Evolutionary conservation across 805 yeast genomes (phyloP).

Genomic region (Saccharomycopsis sp.): DNA sequence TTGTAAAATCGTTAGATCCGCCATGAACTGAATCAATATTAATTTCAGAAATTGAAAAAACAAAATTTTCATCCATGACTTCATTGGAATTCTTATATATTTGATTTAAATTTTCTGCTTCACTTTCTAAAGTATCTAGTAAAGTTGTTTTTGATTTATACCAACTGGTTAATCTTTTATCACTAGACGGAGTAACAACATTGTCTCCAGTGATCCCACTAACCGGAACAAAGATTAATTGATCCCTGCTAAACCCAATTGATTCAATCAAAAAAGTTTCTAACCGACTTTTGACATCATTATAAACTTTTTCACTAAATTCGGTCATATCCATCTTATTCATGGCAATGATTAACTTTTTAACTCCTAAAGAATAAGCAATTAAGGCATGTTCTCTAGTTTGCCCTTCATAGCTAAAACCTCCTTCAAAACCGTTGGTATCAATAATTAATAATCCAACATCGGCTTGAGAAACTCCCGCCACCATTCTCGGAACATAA

Average conservation of each 20-base stretch:
- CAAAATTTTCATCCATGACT: slow-evolving; percentile 34
- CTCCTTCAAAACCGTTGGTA: slow-evolving; percentile 59
- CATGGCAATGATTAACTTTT: slow-evolving; percentile 46
- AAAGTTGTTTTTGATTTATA: slow-evolving; percentile 87
- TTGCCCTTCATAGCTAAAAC: slow-evolving; percentile 59
- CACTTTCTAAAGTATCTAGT: slow-evolving; percentile 73
- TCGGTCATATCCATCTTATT: slow-evolving; percentile 60
- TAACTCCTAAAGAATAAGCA: slow-evolving; percentile 59
- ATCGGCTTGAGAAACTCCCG: slow-evolving; percentile 75
- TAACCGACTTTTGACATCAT: slow-evolving; percentile 39
- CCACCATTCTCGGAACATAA: slow-evolving; percentile 78
- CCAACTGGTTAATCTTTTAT: slow-evolving; percentile 33
- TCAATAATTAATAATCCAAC: slow-evolving; percentile 66
- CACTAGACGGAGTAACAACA: slow-evolving; percentile 36
- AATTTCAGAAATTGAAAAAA: slow-evolving; percentile 56
- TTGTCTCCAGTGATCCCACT: slow-evolving; percentile 63
- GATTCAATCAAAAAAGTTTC: slow-evolving; percentile 38
- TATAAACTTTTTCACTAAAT: slow-evolving; percentile 46
- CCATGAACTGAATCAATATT: slow-evolving; percentile 33
- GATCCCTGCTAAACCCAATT: slow-evolving; percentile 35
- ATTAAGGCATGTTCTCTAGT: slow-evolving; percentile 70
- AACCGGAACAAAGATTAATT: slow-evolving; percentile 49
- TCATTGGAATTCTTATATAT: slow-evolving; percentile 17
- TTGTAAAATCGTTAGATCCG: slow-evolving; percentile 38
- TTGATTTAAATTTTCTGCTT: slow-evolving; percentile 20